phyloP scores from a whole-genome alignment of 2,329 filamentous ascomycete species.

The Fusarium siculi region DNA sequence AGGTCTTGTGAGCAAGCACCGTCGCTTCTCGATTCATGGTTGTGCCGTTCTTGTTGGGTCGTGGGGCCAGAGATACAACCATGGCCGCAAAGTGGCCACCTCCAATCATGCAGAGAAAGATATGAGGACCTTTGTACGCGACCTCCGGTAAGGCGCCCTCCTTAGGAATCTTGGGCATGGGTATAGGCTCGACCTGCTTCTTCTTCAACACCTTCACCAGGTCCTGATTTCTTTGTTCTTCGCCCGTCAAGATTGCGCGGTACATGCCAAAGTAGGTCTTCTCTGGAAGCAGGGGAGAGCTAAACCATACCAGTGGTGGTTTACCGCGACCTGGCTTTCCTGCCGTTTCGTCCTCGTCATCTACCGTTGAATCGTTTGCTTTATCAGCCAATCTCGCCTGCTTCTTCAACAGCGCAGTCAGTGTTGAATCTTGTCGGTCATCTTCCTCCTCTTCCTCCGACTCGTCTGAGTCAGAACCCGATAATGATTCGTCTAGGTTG shows the following conservation, averaged over 20 bases:
- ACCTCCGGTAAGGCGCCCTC: constrained; percentile 66
- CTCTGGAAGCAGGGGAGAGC: constrained; percentile 76
- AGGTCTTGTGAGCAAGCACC: constrained; percentile 95
- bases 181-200: constrained; percentile 79
- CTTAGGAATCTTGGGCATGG: constrained; percentile 63
- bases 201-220: constrained; percentile 75
- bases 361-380: constrained; percentile 60
- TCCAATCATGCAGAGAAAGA: constrained; percentile 98
- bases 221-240: constrained; percentile 71
- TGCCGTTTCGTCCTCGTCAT: constrained; percentile 52
- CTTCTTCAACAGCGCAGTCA: constrained; percentile 82
- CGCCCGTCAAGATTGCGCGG: constrained; percentile 78
- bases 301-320: constrained; percentile 86
- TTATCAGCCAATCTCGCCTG: constrained; percentile 78
- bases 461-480: constrained; percentile 82
- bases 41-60: constrained; percentile 73
- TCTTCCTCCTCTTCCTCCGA: constrained; percentile 73
- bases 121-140: constrained; percentile 78
- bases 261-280: constrained; percentile 90
- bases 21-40: constrained; percentile 85
- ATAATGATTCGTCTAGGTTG: constrained; percentile 89
- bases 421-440: constrained; percentile 71
- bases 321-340: constrained; percentile 69
- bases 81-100: constrained; percentile 98
- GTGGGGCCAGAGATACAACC: constrained; percentile 88